Percentiles rank a stretch among this genome's conserved stretches.
phyloP scores from a whole-genome alignment of 2,329 filamentous ascomycete genomes.

The Lasiodiplodia sp. region DNA sequence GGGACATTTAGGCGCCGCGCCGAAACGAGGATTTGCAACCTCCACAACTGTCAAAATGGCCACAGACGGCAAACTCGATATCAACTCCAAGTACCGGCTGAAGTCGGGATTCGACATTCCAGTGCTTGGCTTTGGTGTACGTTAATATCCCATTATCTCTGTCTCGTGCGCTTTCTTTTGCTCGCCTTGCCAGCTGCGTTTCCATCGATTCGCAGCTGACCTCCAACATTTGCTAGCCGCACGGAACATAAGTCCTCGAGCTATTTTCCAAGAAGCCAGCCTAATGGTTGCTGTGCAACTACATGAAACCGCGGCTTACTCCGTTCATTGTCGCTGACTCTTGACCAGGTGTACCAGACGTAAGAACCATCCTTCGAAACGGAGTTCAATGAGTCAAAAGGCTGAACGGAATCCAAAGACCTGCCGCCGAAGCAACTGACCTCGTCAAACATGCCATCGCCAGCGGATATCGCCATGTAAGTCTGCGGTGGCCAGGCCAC shows the following conservation, averaged over 20 bases:
- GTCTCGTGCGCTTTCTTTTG: slow-evolving; percentile 24
- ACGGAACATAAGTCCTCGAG: neutral
- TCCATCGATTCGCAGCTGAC: neutral
- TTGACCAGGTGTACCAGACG: slow-evolving; percentile 51
- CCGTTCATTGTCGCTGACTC: neutral
- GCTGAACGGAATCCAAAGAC: slow-evolving; percentile 45
- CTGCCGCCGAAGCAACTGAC: slow-evolving; percentile 63
- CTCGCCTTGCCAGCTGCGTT: neutral
- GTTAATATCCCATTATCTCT: slow-evolving; percentile 36
- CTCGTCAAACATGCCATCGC: slow-evolving; percentile 62
- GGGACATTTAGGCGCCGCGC: slow-evolving; percentile 3
- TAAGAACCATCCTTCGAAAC: slow-evolving; percentile 32
- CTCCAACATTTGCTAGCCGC: neutral
- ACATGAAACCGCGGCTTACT: neutral
- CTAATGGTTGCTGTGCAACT: slow-evolving; percentile 23
- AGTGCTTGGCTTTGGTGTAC: slow-evolving; percentile 64
- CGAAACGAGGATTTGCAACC: neutral
- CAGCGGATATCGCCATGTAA: slow-evolving; percentile 57
- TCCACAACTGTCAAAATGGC: slow-evolving; percentile 48
- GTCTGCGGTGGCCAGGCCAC: neutral
- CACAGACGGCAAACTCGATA: slow-evolving; percentile 44
- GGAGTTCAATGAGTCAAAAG: neutral
- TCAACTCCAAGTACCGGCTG: slow-evolving; percentile 59
- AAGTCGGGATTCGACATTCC: slow-evolving; percentile 69
- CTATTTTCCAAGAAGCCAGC: neutral